Conservation (phyloP, 129 eudicot genomes). For the Gnaphalium uliginosum region DNA sequence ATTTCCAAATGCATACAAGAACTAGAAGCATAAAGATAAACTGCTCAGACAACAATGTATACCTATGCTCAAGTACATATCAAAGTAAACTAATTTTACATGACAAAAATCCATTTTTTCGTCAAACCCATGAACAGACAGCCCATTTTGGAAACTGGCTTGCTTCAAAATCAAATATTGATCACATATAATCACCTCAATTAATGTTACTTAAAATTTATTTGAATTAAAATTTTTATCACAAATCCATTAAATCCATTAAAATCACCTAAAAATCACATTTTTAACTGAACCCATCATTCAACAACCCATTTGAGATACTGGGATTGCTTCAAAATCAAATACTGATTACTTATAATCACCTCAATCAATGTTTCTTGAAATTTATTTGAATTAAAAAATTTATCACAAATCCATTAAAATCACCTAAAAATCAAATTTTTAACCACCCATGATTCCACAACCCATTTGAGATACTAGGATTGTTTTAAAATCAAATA, state of each 20-base stretch:
- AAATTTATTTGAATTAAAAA: too few species aligned
- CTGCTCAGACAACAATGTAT: neutral
- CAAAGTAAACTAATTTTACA: neutral
- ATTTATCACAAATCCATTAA: too few species aligned
- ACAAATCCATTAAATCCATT: too few species aligned
- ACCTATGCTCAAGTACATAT: neutral
- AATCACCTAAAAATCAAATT: neutral
- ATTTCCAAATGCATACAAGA: neutral
- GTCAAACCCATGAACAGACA: too few species aligned
- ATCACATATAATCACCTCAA: too few species aligned
- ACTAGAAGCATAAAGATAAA: neutral
- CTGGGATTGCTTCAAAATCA: slow-evolving; percentile 5
- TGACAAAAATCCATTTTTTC: too few species aligned
- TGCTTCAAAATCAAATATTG: too few species aligned
- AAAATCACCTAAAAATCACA: neutral
- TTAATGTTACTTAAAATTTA: too few species aligned
- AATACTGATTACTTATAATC: neutral
- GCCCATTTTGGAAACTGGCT: too few species aligned
- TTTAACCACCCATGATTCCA: neutral
- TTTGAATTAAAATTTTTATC: too few species aligned
- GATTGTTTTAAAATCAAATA: slow-evolving; percentile 1
- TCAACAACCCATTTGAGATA: neutral
- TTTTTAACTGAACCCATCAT: neutral
- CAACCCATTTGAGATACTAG: neutral
- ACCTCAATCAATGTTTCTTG: slow-evolving; percentile 9